Conservation (phyloP, 2,329 filamentous ascomycete genomes). For the Grosmannia clavigera region DNA sequence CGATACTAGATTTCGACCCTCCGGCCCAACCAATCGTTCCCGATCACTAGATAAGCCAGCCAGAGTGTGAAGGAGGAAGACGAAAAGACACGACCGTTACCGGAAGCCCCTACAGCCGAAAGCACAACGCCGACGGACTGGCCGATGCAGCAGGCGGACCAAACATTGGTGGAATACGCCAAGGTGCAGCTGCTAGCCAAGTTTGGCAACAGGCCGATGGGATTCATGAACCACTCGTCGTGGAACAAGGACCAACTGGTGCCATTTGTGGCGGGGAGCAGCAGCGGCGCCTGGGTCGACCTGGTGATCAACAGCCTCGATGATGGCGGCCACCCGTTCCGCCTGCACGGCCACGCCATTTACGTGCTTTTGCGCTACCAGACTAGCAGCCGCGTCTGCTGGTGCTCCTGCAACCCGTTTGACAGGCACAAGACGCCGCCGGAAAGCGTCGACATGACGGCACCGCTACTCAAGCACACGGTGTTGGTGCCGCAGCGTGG, state of each 20-base stretch:
- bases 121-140: neutral
- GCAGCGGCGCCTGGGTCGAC: conserved; percentile 26
- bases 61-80: neutral
- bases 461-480: conserved; percentile 21
- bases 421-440: neutral
- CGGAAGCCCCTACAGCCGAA: neutral
- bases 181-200: conserved; percentile 7
- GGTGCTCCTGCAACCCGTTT: conserved; percentile 4
- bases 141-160: neutral
- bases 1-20: neutral
- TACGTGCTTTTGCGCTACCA: conserved; percentile 7
- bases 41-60: neutral
- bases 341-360: conserved; percentile 20
- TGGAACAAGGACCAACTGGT: conserved; percentile 4
- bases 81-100: neutral
- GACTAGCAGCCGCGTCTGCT: conserved; percentile 13
- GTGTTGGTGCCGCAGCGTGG: conserved; percentile 21
- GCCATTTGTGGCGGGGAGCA: neutral
- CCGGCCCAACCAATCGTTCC: neutral
- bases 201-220: conserved; percentile 7
- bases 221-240: conserved; percentile 11
- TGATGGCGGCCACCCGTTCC: conserved; percentile 36
- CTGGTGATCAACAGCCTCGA: conserved; percentile 37
- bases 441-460: neutral
- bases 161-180: conserved; percentile 8